Evolutionary conservation across 2,329 filamentous ascomycete genomes (phyloP).

Genomic region (Diaporthe longicolla): DNA sequence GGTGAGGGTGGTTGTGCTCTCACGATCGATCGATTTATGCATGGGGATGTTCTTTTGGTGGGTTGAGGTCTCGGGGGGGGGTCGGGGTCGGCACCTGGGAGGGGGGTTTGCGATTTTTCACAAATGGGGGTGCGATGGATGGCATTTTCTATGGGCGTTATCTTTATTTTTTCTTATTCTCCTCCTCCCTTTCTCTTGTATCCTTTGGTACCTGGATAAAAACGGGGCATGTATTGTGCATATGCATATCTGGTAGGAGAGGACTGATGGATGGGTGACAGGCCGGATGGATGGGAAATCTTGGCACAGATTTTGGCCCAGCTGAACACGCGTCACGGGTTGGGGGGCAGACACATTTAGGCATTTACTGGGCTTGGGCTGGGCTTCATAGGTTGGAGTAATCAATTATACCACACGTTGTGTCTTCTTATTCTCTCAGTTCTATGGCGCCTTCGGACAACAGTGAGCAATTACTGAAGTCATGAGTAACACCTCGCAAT

Average conservation of each 20-base stretch:
- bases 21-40: too few relatives aligned
- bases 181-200: neutral
- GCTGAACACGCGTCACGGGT: slow-evolving; percentile 9
- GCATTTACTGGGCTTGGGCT: neutral
- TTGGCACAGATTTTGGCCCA: slow-evolving; percentile 7
- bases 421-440: neutral
- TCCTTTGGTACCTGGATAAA: neutral
- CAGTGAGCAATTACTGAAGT: too few relatives aligned
- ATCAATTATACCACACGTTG: neutral
- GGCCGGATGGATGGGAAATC: neutral
- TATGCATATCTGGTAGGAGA: neutral
- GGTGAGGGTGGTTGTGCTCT: neutral
- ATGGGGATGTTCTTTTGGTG: too few relatives aligned
- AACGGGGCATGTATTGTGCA: neutral
- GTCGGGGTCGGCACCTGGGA: too few relatives aligned
- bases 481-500: too few relatives aligned
- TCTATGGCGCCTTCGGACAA: too few relatives aligned
- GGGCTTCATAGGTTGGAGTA: neutral
- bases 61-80: too few relatives aligned
- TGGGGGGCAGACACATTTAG: neutral
- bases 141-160: neutral
- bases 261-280: neutral
- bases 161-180: too few relatives aligned
- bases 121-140: too few relatives aligned
- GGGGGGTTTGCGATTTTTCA: too few relatives aligned